A percentile compares a stretch with the other conserved stretches of the same genome.
Evolutionary conservation across 2,329 filamentous ascomycete species (phyloP).

Genomic region (Colletotrichum sidae): DNA sequence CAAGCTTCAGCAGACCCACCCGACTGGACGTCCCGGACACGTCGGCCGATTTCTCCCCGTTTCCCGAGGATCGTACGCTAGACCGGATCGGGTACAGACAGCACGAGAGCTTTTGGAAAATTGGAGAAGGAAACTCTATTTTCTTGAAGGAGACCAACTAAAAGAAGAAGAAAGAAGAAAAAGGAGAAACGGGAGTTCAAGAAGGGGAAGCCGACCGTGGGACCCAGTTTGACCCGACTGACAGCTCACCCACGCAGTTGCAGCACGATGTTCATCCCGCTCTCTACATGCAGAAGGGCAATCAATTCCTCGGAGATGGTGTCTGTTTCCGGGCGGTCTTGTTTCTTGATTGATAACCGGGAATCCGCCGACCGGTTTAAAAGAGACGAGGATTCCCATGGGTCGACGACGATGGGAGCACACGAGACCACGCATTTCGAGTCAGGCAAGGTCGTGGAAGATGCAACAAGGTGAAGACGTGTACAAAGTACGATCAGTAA

Average conservation of each 20-base stretch:
- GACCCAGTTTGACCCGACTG: no score
- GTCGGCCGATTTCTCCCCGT: background rate
- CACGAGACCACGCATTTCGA: background rate
- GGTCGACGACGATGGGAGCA: no score
- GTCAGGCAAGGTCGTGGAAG: background rate
- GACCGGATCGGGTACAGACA: slow-evolving; percentile 12
- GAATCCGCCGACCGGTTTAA: no score
- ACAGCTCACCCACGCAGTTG: no score
- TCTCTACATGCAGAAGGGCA: no score
- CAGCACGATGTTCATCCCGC: no score
- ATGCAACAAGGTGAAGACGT: background rate
- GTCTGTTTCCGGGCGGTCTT: no score
- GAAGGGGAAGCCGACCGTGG: background rate
- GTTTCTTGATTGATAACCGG: no score
- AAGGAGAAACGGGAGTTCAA: slow-evolving; percentile 9
- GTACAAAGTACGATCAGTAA: background rate
- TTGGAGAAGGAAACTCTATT: slow-evolving; percentile 16
- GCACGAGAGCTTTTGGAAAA: background rate
- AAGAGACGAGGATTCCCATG: no score
- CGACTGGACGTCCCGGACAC: background rate
- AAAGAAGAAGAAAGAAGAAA: background rate
- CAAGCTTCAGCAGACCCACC: no score
- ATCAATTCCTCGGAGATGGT: no score
- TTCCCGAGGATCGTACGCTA: slow-evolving; percentile 19
- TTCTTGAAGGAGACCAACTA: slow-evolving; percentile 1